Evolutionary conservation across 495 filamentous ascomycete species (phyloP), one percentile per base, ranked within the genome.

Genomic region (Penicillium waksmanii): DNA sequence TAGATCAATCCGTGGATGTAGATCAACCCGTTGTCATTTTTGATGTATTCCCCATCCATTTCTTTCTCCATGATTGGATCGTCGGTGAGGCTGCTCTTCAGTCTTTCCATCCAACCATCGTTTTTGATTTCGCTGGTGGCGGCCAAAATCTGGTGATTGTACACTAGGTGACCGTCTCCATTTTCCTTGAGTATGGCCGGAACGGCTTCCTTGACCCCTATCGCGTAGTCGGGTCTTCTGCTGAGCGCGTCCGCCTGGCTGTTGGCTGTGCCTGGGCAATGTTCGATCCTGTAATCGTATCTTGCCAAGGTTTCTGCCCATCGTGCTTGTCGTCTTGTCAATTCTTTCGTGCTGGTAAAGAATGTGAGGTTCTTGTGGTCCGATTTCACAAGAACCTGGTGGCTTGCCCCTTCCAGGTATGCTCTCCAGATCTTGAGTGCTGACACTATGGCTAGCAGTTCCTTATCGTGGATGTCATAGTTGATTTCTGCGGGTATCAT

Each of bases 401-500:
- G 25, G 0, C 53, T 40, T n/a, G 33, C 50, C 46, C 49, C 57
- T 51, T 66, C 46, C 0, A 77, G 47, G 13, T 74, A 58, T 12
- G 53, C 54, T 50, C 69, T 54, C 65, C 58, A 78, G 33, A 63
- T 21, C 21, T 74, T 46, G 18, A 77, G 67, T 27, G 51, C 52
- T 51, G 36, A 43, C 5, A 74, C 70, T 12, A 70, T 68, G 8
- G 55, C 62, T 9, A 76, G 42, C 3, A 74, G 38, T 51, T 69
- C 66, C 43, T 72, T 68, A 38, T 76, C 53, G 21, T 74, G 53
- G 17, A 75, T 73, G 23, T 66, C 19, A 47, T 76, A 77, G 43
- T 77, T 76, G 0, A 33, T 18, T 52, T 78, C 67, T 1, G 64
- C 67, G 1, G 60, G 51, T 10, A 23, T 60, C 15, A 71, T 51